A percentile compares a stretch with the other conserved stretches of the same genome.
Evolutionary conservation across 75 land plant genomes (phyloP).

Genomic region (Selaginella moellendorffii): DNA sequence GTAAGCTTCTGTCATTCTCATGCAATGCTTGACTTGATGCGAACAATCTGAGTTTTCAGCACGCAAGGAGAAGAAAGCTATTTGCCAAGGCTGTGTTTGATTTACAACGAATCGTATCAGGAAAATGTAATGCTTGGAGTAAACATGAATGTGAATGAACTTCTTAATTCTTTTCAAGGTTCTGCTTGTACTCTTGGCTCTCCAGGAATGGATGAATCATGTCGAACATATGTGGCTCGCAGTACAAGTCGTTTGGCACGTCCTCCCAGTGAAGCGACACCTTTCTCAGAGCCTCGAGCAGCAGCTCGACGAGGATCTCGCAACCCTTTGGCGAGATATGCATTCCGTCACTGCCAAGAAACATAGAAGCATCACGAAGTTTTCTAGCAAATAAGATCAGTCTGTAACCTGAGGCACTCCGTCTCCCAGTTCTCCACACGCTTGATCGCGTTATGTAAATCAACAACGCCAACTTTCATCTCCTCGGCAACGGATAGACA

Average conservation of each 20-base stretch:
- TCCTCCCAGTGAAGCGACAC: constrained; percentile 64
- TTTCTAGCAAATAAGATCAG: background rate
- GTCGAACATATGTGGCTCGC: constrained; percentile 56
- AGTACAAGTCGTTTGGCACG: constrained; percentile 51
- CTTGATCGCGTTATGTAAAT: constrained; percentile 64
- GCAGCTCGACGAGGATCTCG: constrained; percentile 59
- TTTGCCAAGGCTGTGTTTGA: too few relatives aligned
- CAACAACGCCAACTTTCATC: constrained; percentile 45
- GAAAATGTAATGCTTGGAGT: too few relatives aligned
- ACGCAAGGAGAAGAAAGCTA: too few relatives aligned
- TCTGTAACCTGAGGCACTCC: constrained; percentile 69
- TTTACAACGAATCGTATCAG: too few relatives aligned
- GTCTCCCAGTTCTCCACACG: constrained; percentile 45
- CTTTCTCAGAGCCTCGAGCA: constrained; percentile 65
- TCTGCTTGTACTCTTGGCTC: background rate
- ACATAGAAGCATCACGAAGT: background rate
- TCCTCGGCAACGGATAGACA: constrained; percentile 48
- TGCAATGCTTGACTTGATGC: too few relatives aligned
- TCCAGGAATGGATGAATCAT: constrained; percentile 36
- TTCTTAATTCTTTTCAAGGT: too few relatives aligned
- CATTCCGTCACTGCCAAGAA: constrained; percentile 67
- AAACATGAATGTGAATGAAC: too few relatives aligned
- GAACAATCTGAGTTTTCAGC: too few relatives aligned
- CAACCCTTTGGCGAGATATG: constrained; percentile 77
- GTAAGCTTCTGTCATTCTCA: too few relatives aligned